Base-by-base conservation (phyloP, 257 asterid species). In the Phtheirospermum japonicum region DNA sequence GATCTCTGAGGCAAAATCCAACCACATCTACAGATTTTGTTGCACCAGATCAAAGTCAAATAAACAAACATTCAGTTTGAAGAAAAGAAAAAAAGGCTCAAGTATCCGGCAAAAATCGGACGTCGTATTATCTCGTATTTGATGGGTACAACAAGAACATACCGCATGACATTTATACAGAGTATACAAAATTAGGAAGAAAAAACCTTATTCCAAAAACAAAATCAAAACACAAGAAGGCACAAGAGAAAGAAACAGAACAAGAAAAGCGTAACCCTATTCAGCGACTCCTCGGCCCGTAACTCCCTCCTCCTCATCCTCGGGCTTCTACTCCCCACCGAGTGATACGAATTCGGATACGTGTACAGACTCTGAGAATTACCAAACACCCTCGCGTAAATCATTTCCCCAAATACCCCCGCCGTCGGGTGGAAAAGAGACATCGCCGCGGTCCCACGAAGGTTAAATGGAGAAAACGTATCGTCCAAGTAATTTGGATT, bases 261-360 rank as follows among this genome's bases (percentile, higher is more conserved):
- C 65, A 86, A 63, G 69, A 86, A 89, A 67, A 81, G 39, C 2
- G 95, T 39, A 11, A 84, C 78, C 73, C 97, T 89, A 77, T 78
- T 77, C 48, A 89, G 76, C n/a, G 86, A 86, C 58, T 43, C 71
- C 64, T 81, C 75, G 36, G 88, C 85, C 73, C 73, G 78, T n/a
- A 79, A 61, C 79, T 89, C 89, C 67, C 42, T 79, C 76, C 96
- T 82, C 75, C 96, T 86, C 78, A 77, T 50, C 80, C 96, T 75
- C 0, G 87, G 80, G 23, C 77, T 61, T 40, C 72, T 69, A 26
- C 69, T 79, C 18, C 76, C 79, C 12, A 69, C 84, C 4, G 71
- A 56, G 50, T 77, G 80, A 59, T 88, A 88, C 0, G 96, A 88
- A 73, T 85, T 77, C 2, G 92, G 93, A 61, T 79, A 73, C 2